Evolutionary conservation across 2,329 filamentous ascomycete genomes (phyloP), one percentile per base, ranked within the genome.

Genomic region (Plenodomus biglobosus): DNA sequence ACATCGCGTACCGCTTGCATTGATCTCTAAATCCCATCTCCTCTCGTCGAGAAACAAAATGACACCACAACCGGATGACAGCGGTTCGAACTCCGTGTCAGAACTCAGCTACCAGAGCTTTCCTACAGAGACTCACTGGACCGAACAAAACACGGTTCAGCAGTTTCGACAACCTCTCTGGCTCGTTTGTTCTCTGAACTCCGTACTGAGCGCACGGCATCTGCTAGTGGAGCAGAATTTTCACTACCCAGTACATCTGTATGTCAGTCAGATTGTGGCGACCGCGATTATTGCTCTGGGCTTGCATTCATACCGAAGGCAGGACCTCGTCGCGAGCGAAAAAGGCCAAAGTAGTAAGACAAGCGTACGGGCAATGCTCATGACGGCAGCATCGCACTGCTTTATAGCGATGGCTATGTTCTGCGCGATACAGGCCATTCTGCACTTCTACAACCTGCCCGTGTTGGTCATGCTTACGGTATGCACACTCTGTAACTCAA

Each of bases 361-460:
- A 38, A 34, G 38, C 16, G n/a, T 46, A 22, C 49, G 40, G 43
- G 42, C 40, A 13, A 35, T 40, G 5, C 20, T 58, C 2, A n/a
- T 47, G 21, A 32, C 27, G 13, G 34, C 21, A 2, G 40, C 35
- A 5, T 49, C 53, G 10, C 42, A 42, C 5, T 49, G 46, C 40
- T 39, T 59, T 11, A 48, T 56, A 40, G 53, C 63, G 7, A 39
- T 59, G n/a, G 58, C 66, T 2, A 52, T 60, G n/a, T 45, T 61
- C 4, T 56, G 64, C 20, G 53, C 51, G 16, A 38, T 64, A 8
- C 66, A 71, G 42, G 62, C 67, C 4, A 44, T 68, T 8, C 35
- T 71, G 17, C 69, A 69, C 44, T 61, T 62, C 30, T 56, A 57
- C 16, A 69, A 71, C 40, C 24, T 70, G 2, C 52, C 68, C 2